A percentile compares a stretch with the other conserved stretches of the same genome.
Evolutionary conservation across 768 basidiomycete species (phyloP).

Genomic region (Suillus spraguei): DNA sequence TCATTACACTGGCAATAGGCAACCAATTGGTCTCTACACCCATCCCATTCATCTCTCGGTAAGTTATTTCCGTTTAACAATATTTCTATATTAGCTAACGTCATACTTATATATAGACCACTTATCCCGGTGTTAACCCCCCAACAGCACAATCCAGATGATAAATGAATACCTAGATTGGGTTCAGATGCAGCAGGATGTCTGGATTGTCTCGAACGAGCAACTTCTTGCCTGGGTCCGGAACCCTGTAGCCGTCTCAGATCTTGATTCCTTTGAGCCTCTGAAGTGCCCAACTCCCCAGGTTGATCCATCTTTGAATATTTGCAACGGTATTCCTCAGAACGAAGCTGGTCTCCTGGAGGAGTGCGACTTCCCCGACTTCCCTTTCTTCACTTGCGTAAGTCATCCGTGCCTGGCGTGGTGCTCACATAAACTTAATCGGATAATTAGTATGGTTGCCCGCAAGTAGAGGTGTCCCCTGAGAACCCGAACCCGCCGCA

Average conservation of each 20-base stretch:
- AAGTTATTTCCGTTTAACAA: background rate
- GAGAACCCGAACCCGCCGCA: slow-evolving; percentile 71
- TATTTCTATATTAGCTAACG: slow-evolving; percentile 7
- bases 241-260: slow-evolving; percentile 64
- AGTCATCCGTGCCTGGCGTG: slow-evolving; percentile 26
- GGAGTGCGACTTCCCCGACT: slow-evolving; percentile 69
- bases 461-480: slow-evolving; percentile 51
- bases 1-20: slow-evolving; percentile 75
- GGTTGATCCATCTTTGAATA: slow-evolving; percentile 52
- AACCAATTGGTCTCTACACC: slow-evolving; percentile 81
- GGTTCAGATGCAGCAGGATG: slow-evolving; percentile 71
- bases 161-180: slow-evolving; percentile 82
- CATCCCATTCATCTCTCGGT: slow-evolving; percentile 80
- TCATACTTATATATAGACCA: slow-evolving; percentile 37
- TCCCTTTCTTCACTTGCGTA: slow-evolving; percentile 81
- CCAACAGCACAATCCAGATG: slow-evolving; percentile 66
- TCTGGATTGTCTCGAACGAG: slow-evolving; percentile 73
- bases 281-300: slow-evolving; percentile 68
- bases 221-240: slow-evolving; percentile 77
- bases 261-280: slow-evolving; percentile 53
- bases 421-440: background rate
- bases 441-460: slow-evolving; percentile 69
- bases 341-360: slow-evolving; percentile 65
- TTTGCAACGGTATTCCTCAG: slow-evolving; percentile 77
- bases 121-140: slow-evolving; percentile 60